Evolutionary conservation across 1,284 basidiomycete species (phyloP).

Genomic region (Hymenochaete sp.): DNA sequence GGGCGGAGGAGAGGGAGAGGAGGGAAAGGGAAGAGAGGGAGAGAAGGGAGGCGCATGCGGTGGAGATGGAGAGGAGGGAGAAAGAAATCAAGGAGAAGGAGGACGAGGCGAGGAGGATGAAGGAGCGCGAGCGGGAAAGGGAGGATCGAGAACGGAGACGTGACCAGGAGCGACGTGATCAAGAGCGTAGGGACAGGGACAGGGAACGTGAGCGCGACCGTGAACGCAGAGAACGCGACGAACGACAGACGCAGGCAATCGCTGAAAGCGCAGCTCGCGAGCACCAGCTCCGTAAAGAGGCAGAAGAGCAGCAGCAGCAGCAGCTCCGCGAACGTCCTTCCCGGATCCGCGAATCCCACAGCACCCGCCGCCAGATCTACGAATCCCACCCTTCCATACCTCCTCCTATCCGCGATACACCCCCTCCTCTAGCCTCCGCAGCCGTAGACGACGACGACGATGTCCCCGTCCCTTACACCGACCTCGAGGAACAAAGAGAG

Average conservation of each 20-base stretch:
- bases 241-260: background rate
- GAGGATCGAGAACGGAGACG: constrained; percentile 11
- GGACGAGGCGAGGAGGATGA: constrained; percentile 12
- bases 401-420: too few species aligned
- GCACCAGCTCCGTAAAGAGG: too few species aligned
- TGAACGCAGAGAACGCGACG: constrained; percentile 2
- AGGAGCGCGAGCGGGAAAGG: constrained; percentile 11
- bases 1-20: constrained; percentile 6
- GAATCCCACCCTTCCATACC: too few species aligned
- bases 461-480: background rate
- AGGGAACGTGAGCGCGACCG: constrained; percentile 3
- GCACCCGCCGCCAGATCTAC: too few species aligned
- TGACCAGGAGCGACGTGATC: constrained; percentile 4
- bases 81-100: constrained; percentile 16
- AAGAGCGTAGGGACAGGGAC: background rate
- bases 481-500: constrained; percentile 21
- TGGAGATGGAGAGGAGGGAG: constrained; percentile 10
- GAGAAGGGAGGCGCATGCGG: constrained; percentile 1
- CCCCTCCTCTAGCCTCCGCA: too few species aligned
- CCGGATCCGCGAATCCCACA: too few species aligned
- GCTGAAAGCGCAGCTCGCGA: background rate
- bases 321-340: too few species aligned
- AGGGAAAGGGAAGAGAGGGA: constrained; percentile 7
- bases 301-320: constrained; percentile 9
- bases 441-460: constrained; percentile 5